Conservation (phyloP, 805 yeast species). For the Candida vaughaniae region DNA sequence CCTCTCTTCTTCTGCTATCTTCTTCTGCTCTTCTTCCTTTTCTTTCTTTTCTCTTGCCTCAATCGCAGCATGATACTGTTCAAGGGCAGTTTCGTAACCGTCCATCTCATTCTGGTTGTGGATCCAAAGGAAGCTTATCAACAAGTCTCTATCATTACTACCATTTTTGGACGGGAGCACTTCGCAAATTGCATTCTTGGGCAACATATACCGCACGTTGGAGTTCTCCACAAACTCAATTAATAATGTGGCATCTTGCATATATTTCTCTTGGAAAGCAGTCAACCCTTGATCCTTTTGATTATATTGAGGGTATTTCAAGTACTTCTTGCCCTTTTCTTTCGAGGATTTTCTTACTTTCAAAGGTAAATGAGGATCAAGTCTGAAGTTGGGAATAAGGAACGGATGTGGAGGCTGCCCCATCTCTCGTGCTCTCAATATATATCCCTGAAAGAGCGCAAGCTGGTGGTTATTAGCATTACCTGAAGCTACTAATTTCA, state of each 20-base stretch:
- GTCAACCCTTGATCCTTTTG: constrained; percentile 59
- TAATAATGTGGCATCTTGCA: constrained; percentile 67
- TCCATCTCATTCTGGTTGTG: constrained; percentile 53
- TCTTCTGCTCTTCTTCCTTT: constrained; percentile 22
- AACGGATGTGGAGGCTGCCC: constrained; percentile 49
- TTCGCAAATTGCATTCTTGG: constrained; percentile 76
- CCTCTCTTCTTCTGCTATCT: constrained; percentile 25
- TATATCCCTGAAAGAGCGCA: constrained; percentile 74
- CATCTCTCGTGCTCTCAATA: constrained; percentile 75
- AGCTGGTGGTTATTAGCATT: constrained; percentile 72
- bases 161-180: constrained; percentile 29
- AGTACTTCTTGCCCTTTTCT: constrained; percentile 21
- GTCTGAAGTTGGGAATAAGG: constrained; percentile 10
- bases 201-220: constrained; percentile 68
- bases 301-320: constrained; percentile 15
- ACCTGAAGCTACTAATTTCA: constrained; percentile 87
- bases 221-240: constrained; percentile 85
- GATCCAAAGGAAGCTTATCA: constrained; percentile 49
- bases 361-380: constrained; percentile 28
- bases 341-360: constrained; percentile 17
- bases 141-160: constrained; percentile 36
- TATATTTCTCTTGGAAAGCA: constrained; percentile 73
- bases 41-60: constrained; percentile 27
- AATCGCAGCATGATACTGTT: constrained; percentile 26
- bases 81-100: constrained; percentile 38